Percentiles rank a stretch among this genome's conserved stretches.
Conservation (phyloP, 2,329 filamentous ascomycete genomes). For the Bipolaris oryzae region DNA sequence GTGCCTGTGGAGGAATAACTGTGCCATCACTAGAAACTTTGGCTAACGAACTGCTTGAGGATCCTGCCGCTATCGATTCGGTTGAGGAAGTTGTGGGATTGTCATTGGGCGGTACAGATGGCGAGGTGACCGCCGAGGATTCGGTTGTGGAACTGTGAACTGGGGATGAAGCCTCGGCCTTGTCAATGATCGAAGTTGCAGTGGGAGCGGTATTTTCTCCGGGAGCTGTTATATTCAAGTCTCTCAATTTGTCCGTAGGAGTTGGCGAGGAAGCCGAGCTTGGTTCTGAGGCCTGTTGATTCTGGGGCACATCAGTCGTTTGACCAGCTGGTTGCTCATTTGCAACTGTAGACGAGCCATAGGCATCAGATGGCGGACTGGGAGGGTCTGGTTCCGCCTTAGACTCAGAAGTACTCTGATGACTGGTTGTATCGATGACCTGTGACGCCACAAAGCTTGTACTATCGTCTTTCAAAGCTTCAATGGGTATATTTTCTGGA, state of each 20-base stretch:
- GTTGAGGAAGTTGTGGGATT: constrained; percentile 10
- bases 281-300: background rate
- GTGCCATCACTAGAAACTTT: constrained; percentile 30
- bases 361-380: background rate
- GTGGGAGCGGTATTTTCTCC: background rate
- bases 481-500: constrained; percentile 26
- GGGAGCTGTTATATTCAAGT: background rate
- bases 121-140: constrained; percentile 3
- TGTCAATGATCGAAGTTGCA: background rate
- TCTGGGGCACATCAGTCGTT: background rate
- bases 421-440: background rate
- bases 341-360: background rate
- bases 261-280: background rate
- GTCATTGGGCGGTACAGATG: constrained; percentile 15
- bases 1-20: constrained; percentile 20
- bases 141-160: constrained; percentile 12
- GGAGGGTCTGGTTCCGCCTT: background rate
- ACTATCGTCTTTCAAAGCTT: constrained; percentile 22
- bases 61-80: constrained; percentile 19
- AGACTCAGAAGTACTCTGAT: background rate
- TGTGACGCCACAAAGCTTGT: background rate
- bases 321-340: background rate
- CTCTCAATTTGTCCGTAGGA: background rate
- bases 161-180: background rate
- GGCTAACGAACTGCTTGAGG: constrained; percentile 14